Evolutionary conservation across 768 basidiomycete genomes (phyloP), one percentile per base, ranked within the genome.

Genomic region (Boletus reticuloceps): DNA sequence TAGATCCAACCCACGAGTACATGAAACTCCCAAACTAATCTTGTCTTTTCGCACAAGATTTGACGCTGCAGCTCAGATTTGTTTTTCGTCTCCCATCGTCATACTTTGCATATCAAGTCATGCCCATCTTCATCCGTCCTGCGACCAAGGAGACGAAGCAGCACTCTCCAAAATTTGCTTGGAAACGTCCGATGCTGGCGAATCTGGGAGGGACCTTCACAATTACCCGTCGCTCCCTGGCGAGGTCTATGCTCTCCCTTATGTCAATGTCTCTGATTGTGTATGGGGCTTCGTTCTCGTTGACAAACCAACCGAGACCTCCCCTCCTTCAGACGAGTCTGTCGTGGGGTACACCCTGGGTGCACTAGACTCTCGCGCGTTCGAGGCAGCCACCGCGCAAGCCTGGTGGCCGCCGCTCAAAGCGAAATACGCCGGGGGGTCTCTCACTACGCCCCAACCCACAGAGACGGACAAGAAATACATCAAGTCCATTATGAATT

Each of bases 221-320:
- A 80, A 81, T 39, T 79, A 77, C 60, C 74, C 74, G 13, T 85
- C 87, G 59, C 81, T 91, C 34, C 84, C 82, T 12, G 88, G 89
- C 6, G 76, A 90, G 41, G 75, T 86, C 41, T 91, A 85, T 63
- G 85, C 89, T 4, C 79, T 89, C 44, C 90, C 90, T 3, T 92
- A 92, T 69, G 77, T 88, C 54, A 81, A 82, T 50, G 70, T 87
- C 16, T 79, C 82, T n/a, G 78, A 73, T 7, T 60, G 64, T 50
- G 83, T 85, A 22, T 90, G 82, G 80, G 88, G 81, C 12, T 92
- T 88, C 67, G 88, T 91, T 40, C 71, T 93, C 66, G 83, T 81
- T 40, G 83, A 85, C 44, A 70, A 72, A 45, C 55, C 62, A 20
- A 45, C 43, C 40, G 67, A 61, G 36, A 47, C 47, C 41, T 63